Conservation (phyloP, 352 stramenopile genomes). For the Phytophthora rubi region DNA sequence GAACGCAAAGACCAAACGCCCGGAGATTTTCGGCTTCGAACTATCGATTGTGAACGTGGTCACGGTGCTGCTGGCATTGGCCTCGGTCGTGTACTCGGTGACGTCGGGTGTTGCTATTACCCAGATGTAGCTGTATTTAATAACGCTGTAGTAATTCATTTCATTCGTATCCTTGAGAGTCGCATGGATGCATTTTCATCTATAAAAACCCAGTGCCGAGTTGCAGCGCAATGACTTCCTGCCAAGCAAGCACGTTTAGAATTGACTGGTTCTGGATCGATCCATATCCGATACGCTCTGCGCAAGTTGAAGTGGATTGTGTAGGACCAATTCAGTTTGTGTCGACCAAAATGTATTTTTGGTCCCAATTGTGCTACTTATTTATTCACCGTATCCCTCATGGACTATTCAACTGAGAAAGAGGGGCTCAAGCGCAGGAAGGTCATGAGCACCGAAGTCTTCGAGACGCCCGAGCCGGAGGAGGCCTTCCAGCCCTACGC, state of each 20-base stretch:
- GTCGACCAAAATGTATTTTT: conserved; percentile 6
- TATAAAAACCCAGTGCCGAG: not conserved
- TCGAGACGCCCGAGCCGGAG: conserved; percentile 77
- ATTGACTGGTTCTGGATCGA: too few relatives aligned
- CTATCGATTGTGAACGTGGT: conserved; percentile 30
- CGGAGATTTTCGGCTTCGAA: conserved; percentile 32
- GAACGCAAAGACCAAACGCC: conserved; percentile 41
- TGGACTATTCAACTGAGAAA: conserved; percentile 48
- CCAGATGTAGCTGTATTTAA: conserved; percentile 30
- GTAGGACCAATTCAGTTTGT: conserved; percentile 6
- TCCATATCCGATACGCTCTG: too few relatives aligned
- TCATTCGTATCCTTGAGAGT: not conserved
- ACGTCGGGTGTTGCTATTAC: conserved; percentile 24
- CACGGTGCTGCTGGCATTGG: conserved; percentile 26
- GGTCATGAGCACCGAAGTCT: conserved; percentile 77
- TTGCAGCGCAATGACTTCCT: too few relatives aligned
- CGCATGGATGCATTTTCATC: too few relatives aligned
- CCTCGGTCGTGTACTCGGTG: conserved; percentile 37
- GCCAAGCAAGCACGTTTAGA: too few relatives aligned
- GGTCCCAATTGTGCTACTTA: conserved; percentile 8
- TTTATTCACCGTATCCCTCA: conserved; percentile 12
- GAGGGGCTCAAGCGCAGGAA: conserved; percentile 50
- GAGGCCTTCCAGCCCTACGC: conserved; percentile 68
- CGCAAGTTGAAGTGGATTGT: conserved; percentile 7
- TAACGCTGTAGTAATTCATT: conserved; percentile 6